Base-by-base conservation (phyloP, 2,329 filamentous ascomycete species). In the Penicillium hordei region DNA sequence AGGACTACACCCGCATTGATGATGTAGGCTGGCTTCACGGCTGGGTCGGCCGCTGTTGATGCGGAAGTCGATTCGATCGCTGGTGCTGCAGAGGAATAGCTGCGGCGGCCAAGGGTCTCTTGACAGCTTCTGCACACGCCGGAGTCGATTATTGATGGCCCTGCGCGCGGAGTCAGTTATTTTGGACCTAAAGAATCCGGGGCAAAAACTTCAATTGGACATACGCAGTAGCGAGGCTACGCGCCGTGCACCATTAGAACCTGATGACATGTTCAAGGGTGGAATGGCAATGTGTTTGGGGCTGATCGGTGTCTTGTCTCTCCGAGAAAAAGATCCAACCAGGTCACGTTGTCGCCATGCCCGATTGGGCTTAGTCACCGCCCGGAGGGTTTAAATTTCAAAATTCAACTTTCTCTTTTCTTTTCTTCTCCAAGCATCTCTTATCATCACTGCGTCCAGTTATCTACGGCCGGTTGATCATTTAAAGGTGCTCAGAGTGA, bases 381-480 rank as follows among this genome's bases (percentile, higher is more conserved):
- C 62, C 66, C 39, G 64, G 71, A 23, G 69, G 71, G 54, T 60
- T 60, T 63, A 64, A 63, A 68, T 65, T 64, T 57, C 55, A 40
- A 64, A 66, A 65, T 58, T 58, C 53, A 52, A 38, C 31, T 50
- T 53, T 58, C 49, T 38, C 67, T 68, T 73, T 72, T 73, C 65
- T 70, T 77, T 68, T 77, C 71, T 67, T 75, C 74, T 76, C 75
- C 80, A 81, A 89, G 89, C 90, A 89, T 85, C 80, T 91, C 93
- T 96, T 97, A 97, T 96, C 93, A 85, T 93, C 91, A 92, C 87
- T 85, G 87, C 82, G 84, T 82, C 81, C 81, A 71, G 79, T 76
- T 78, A 59, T 80, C 86, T 83, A 89, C 83, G 84, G 87, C 84
- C 86, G 88, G 84, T 84, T 91, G 91, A 93, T 87, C 93, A 96